Evolutionary conservation across 108 stramenopile genomes (phyloP).

Genomic region (Cyclotella distinguenda): DNA sequence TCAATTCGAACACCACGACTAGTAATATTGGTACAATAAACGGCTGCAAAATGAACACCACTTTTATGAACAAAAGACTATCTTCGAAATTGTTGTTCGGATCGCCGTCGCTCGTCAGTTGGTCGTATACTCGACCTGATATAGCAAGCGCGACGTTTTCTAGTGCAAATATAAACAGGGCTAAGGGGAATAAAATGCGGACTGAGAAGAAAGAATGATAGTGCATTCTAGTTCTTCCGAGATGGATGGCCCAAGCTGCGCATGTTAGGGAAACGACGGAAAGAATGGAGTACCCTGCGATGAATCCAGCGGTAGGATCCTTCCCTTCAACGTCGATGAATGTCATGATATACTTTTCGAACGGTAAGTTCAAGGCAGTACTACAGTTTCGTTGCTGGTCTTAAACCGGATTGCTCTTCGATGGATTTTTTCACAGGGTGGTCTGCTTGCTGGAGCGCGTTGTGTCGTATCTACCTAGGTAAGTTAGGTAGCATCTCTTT

Average conservation of each 20-base stretch:
- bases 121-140: conserved; percentile 17
- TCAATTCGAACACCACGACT: conserved; percentile 46
- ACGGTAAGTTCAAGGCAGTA: not conserved
- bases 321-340: conserved; percentile 34
- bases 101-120: not conserved
- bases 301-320: conserved; percentile 22
- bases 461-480: too few relatives aligned
- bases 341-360: conserved; percentile 15
- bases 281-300: conserved; percentile 42
- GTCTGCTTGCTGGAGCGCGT: too few relatives aligned
- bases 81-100: conserved; percentile 7
- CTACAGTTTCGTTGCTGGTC: not conserved
- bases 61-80: conserved; percentile 17
- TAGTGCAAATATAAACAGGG: conserved; percentile 27
- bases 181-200: conserved; percentile 38
- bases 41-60: conserved; percentile 34
- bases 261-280: conserved; percentile 18
- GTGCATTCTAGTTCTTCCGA: conserved; percentile 30
- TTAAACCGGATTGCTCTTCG: too few relatives aligned
- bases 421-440: too few relatives aligned
- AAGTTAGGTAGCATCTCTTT: too few relatives aligned
- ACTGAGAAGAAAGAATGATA: conserved; percentile 40
- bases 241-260: conserved; percentile 21
- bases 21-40: conserved; percentile 44
- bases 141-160: conserved; percentile 33